Evolutionary conservation across 352 stramenopile species (phyloP), one percentile per base, ranked within the genome.

Genomic region (Phytophthora gonapodyides): DNA sequence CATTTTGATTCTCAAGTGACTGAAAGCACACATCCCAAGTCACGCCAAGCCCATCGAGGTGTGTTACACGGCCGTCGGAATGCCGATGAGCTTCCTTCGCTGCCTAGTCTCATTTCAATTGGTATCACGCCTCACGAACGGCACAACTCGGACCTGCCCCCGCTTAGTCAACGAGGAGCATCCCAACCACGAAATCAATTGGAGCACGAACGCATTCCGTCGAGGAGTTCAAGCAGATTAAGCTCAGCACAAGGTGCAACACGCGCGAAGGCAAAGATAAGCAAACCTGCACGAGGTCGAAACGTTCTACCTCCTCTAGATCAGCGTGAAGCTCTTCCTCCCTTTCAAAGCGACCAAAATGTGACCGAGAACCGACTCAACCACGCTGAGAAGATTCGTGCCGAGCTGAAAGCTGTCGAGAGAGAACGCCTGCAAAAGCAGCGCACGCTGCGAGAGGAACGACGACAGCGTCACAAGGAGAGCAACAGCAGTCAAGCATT

Each of bases 401-500:
- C 36, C 0, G 75, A 88, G 42, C 44, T 82, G 41, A 73, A 76
- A 30, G 52, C 70, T 27, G 42, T 73, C 2, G 73, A 83, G 19
- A 80, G 74, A 56, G 66, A 84, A 5, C 74, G 77, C 1, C 66
- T 84, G 33, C 63, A 66, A 21, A 87, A 82, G 19, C 74, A 84
- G 30, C 48, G 74, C 7, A 6, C 68, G 41, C 53, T 72, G 34
- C 57, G 73, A 65, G 73, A 88, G 48, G 66, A 84, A 46, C 65
- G 76, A n/a, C 49, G 61, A 5, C 69, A 76, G 4, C 67, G 66
- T 16, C 72, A 78, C 33, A 61, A 43, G 44, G 56, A 46, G 53
- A 74, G 37, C 16, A 57, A 45, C 19, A 55, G 36, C 31, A 48
- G 34, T 15, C 43, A 33, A 30, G 36, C 40, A 16, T 51, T 67